Conservation (phyloP, 169 alveolate genomes). For the Cryptosporidium felis region DNA sequence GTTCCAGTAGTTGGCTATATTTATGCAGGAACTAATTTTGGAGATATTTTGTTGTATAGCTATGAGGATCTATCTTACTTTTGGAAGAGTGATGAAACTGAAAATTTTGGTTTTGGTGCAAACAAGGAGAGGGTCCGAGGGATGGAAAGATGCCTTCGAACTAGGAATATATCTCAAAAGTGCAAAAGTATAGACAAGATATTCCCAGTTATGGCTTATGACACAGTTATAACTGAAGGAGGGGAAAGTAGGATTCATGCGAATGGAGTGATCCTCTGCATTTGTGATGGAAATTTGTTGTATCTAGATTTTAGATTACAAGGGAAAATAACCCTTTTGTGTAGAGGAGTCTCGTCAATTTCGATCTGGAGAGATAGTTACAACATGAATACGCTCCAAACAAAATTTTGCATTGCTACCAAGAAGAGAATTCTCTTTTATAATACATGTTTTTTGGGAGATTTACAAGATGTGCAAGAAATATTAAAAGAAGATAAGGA, state of each 20-base stretch:
- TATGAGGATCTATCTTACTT: conserved; percentile 28
- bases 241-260: conserved; percentile 2
- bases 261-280: conserved; percentile 32
- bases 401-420: conserved; percentile 51
- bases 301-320: conserved; percentile 34
- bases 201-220: conserved; percentile 32
- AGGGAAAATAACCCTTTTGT: conserved; percentile 17
- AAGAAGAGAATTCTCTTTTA: conserved; percentile 28
- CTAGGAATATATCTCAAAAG: conserved; percentile 24
- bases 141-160: background rate
- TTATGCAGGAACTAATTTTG: conserved; percentile 60
- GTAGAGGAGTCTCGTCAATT: conserved; percentile 30
- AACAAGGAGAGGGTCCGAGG: conserved; percentile 5
- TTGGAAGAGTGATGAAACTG: background rate
- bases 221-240: conserved; percentile 3
- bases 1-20: conserved; percentile 61
- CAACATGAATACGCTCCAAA: conserved; percentile 21
- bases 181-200: conserved; percentile 57
- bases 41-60: conserved; percentile 37
- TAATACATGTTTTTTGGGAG: conserved; percentile 61
- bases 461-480: conserved; percentile 17
- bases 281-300: conserved; percentile 19
- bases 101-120: background rate
- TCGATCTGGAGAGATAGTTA: conserved; percentile 55
- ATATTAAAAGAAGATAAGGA: conserved; percentile 4